Conservation (phyloP, 805 yeast species). For the Saccharomycopsis oosterbeekiorum region DNA sequence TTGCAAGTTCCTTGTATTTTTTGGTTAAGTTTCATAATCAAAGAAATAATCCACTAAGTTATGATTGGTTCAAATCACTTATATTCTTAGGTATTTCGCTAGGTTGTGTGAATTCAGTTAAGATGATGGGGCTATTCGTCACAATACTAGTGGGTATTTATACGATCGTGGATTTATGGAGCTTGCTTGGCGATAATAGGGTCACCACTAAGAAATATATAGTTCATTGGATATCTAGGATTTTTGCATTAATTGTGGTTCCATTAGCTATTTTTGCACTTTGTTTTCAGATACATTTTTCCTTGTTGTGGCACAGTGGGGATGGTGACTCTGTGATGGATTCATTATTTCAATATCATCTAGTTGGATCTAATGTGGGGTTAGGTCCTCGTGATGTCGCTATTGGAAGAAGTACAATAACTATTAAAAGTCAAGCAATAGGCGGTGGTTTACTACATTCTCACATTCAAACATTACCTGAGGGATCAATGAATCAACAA, state of each 20-base stretch:
- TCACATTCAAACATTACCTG: constrained; percentile 60
- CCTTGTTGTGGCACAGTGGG: constrained; percentile 59
- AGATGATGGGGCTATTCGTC: constrained; percentile 92
- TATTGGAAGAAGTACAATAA: constrained; percentile 39
- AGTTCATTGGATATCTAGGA: constrained; percentile 58
- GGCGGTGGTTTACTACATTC: constrained; percentile 69
- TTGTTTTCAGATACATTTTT: constrained; percentile 68
- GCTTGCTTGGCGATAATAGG: constrained; percentile 57
- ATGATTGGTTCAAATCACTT: constrained; percentile 91
- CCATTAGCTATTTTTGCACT: constrained; percentile 54
- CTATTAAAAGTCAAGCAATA: constrained; percentile 52
- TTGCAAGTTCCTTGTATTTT: constrained; percentile 68
- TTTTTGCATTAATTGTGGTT: constrained; percentile 47
- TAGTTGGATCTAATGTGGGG: constrained; percentile 52
- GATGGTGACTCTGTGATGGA: constrained; percentile 72
- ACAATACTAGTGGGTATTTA: constrained; percentile 85
- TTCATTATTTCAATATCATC: constrained; percentile 69
- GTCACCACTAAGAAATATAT: constrained; percentile 40
- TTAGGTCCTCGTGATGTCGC: constrained; percentile 64
- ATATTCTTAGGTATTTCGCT: constrained; percentile 70
- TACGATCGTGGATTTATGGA: constrained; percentile 82
- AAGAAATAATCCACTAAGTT: constrained; percentile 41
- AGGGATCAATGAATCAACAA: constrained; percentile 68
- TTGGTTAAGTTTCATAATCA: constrained; percentile 61
- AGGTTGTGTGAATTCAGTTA: constrained; percentile 86